A percentile compares a stretch with the other conserved stretches of the same genome.
Conservation (phyloP, 495 filamentous ascomycete species). For the Daldinia bambusicola region DNA sequence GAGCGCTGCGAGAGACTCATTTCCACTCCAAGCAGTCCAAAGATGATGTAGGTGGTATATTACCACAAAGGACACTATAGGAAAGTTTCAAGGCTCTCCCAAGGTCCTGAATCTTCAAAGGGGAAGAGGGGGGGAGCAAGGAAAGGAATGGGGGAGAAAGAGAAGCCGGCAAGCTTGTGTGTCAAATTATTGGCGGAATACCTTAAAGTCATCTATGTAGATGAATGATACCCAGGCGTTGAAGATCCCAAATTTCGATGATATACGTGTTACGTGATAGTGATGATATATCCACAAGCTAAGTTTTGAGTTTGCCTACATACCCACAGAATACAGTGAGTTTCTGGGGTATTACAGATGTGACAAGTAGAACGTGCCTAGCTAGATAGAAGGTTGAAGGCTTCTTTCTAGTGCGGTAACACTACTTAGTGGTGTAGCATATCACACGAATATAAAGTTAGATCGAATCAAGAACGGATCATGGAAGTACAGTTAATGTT, state of each 20-base stretch:
- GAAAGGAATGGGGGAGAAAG: neutral
- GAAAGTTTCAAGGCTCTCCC: neutral
- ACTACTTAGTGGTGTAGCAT: neutral
- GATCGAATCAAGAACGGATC: neutral
- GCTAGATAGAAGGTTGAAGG: neutral
- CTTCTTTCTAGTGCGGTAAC: neutral
- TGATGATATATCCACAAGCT: conserved; percentile 1
- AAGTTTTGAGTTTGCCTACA: neutral
- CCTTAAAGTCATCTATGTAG: conserved; percentile 42
- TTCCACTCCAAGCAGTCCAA: neutral
- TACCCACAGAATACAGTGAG: neutral
- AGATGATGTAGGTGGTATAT: neutral
- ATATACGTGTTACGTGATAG: conserved; percentile 17
- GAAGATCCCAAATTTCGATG: conserved; percentile 32
- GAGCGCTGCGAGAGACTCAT: conserved; percentile 21
- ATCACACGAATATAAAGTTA: too few species aligned
- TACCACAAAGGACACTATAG: neutral
- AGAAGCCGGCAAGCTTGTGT: conserved; percentile 38
- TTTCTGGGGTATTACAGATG: neutral
- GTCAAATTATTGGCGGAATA: conserved; percentile 46
- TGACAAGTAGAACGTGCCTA: neutral
- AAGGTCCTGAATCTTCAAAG: conserved; percentile 3
- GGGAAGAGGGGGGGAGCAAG: neutral
- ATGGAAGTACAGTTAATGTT: neutral
- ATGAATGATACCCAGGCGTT: conserved; percentile 53